phyloP scores from a whole-genome alignment of 1,284 basidiomycete species.

The Malassezia restricta region DNA sequence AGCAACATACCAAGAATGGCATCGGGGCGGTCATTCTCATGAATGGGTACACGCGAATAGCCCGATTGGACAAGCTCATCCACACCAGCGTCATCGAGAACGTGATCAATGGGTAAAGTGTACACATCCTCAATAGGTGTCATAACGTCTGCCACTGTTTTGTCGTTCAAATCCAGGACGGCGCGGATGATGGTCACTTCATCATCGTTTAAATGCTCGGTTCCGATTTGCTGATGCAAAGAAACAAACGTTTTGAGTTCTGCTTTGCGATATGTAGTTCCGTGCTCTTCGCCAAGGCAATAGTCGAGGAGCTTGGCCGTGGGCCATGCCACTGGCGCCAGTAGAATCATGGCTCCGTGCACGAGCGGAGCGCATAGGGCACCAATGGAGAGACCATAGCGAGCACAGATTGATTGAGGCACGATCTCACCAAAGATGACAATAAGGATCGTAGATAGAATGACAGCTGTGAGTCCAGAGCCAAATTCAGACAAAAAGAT shows the following conservation, averaged over 20 bases:
- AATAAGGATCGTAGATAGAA: constrained; percentile 41
- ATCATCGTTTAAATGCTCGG: constrained; percentile 64
- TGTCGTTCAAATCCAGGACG: constrained; percentile 44
- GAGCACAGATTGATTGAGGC: constrained; percentile 58
- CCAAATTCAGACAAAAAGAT: constrained; percentile 43
- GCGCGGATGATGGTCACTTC: constrained; percentile 59
- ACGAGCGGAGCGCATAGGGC: constrained; percentile 71
- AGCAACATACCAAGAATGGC: constrained; percentile 78
- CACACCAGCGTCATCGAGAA: constrained; percentile 63
- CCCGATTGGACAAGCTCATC: constrained; percentile 57
- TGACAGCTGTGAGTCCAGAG: constrained; percentile 36
- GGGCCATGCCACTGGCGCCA: constrained; percentile 49
- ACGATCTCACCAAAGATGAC: constrained; percentile 50
- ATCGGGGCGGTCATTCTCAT: constrained; percentile 61
- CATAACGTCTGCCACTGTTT: constrained; percentile 63
- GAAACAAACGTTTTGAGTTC: constrained; percentile 78
- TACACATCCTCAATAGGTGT: constrained; percentile 58
- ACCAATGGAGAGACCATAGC: constrained; percentile 80
- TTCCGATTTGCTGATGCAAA: constrained; percentile 64
- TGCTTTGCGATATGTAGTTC: constrained; percentile 47
- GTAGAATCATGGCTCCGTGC: constrained; percentile 46
- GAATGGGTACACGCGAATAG: constrained; percentile 85
- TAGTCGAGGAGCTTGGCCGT: constrained; percentile 47
- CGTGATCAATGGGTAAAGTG: constrained; percentile 61
- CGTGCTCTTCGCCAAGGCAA: constrained; percentile 49